A percentile compares a stretch with the other conserved stretches of the same genome.
These are phyloP conservation scores for Kwoniella mangroviensis DNA, from an alignment of 768 basidiomycete genomes.

Conservation along the genomic window DNA sequence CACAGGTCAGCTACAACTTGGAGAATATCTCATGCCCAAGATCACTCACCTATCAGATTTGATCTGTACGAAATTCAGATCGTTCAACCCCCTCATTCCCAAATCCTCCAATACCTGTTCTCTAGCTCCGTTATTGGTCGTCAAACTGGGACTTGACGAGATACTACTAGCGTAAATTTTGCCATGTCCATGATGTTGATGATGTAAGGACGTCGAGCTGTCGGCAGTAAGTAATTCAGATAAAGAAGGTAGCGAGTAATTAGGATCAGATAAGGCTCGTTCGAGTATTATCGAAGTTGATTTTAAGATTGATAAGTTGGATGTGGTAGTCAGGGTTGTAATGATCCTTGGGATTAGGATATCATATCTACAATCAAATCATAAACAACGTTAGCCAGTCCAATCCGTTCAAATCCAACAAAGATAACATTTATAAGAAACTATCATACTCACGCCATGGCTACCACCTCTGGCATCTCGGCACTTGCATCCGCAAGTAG, in stretches of 20 bases:
- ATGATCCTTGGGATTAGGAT: slow-evolving; percentile 42
- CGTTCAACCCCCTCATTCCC: slow-evolving; percentile 49
- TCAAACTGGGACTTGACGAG: slow-evolving; percentile 21
- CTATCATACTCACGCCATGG: slow-evolving; percentile 68
- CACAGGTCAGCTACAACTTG: background rate
- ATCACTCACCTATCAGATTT: slow-evolving; percentile 47
- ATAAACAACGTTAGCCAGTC: too few species aligned
- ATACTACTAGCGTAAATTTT: slow-evolving; percentile 34
- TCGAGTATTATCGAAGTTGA: slow-evolving; percentile 40
- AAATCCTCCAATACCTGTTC: slow-evolving; percentile 46
- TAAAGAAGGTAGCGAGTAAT: slow-evolving; percentile 30
- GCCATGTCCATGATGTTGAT: slow-evolving; percentile 2
- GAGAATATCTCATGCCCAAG: too few species aligned
- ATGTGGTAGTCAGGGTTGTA: slow-evolving; percentile 37
- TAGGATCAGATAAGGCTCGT: slow-evolving; percentile 38
- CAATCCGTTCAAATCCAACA: background rate
- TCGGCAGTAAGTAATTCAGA: slow-evolving; percentile 10
- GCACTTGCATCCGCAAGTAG: slow-evolving; percentile 73
- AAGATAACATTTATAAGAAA: background rate
- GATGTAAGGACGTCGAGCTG: slow-evolving; percentile 18
- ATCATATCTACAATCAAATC: slow-evolving; percentile 52
- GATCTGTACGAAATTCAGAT: slow-evolving; percentile 39
- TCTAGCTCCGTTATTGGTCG: slow-evolving; percentile 11
- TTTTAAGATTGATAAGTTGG: slow-evolving; percentile 34
- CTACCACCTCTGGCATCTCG: slow-evolving; percentile 72